phyloP scores from a whole-genome alignment of 495 filamentous ascomycete genomes.

The Aspergillus steynii region DNA sequence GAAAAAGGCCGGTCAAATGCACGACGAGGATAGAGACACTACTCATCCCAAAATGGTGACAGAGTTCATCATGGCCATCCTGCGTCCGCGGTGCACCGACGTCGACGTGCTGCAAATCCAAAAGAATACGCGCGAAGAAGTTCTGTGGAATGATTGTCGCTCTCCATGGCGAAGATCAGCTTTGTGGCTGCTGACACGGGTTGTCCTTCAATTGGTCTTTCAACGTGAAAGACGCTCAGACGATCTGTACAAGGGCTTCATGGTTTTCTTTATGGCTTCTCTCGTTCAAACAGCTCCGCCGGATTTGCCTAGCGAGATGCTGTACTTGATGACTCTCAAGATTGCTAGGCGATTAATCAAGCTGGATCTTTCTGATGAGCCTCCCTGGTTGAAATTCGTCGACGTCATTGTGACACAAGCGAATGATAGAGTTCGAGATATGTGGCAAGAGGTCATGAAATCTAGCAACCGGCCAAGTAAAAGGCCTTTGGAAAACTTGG shows the following conservation, averaged over 20 bases:
- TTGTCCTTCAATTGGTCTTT: conserved; percentile 44
- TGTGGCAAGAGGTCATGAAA: too few species aligned
- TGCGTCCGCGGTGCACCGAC: conserved; percentile 42
- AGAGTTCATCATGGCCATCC: conserved; percentile 49
- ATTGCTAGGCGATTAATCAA: conserved; percentile 40
- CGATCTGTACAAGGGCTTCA: conserved; percentile 55
- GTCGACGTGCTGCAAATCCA: conserved; percentile 32
- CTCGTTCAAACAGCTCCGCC: conserved; percentile 35
- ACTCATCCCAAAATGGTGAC: conserved; percentile 55
- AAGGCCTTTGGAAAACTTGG: too few species aligned
- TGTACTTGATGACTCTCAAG: conserved; percentile 53
- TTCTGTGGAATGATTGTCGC: conserved; percentile 43
- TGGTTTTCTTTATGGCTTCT: conserved; percentile 49
- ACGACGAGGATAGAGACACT: conserved; percentile 55
- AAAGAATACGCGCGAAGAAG: conserved; percentile 64
- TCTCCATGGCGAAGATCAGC: conserved; percentile 59
- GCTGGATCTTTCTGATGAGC: too few species aligned
- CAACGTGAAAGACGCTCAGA: background rate
- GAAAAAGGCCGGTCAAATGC: conserved; percentile 36
- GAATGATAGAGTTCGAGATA: too few species aligned
- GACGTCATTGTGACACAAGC: too few species aligned
- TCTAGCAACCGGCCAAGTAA: too few species aligned
- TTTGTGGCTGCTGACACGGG: conserved; percentile 60
- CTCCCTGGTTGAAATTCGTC: too few species aligned
- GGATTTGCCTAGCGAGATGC: conserved; percentile 27